phyloP scores from a whole-genome alignment of 176 grass and related monocot species.

The Musa schizocarpa region DNA sequence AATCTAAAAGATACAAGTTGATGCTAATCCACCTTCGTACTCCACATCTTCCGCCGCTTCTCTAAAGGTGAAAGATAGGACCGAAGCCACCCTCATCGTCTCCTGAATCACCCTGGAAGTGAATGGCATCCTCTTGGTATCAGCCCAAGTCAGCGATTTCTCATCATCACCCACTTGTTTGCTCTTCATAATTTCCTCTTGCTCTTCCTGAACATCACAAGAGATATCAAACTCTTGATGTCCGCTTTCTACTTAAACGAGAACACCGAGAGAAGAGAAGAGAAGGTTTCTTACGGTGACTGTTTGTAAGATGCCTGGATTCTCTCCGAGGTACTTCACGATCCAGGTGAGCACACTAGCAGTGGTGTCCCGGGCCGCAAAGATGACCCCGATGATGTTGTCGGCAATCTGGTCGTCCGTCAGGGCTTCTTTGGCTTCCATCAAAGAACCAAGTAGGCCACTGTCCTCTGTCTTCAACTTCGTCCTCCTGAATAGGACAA shows the following conservation, averaged over 20 bases:
- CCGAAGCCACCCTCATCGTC: conserved; percentile 94
- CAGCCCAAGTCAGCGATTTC: conserved; percentile 45
- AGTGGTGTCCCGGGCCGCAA: conserved; percentile 92
- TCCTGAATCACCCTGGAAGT: conserved; percentile 88
- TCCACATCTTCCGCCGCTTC: conserved; percentile 96
- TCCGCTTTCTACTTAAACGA: neutral
- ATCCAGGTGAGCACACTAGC: conserved; percentile 98
- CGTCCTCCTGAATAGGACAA: conserved; percentile 49
- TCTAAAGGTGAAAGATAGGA: conserved; percentile 95
- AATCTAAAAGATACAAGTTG: neutral
- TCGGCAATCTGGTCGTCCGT: conserved; percentile 86
- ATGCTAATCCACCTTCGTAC: conserved; percentile 54
- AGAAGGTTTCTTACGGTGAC: conserved; percentile 56
- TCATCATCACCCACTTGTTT: conserved; percentile 12
- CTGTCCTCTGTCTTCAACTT: conserved; percentile 8
- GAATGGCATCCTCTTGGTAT: conserved; percentile 62
- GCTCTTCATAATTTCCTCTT: conserved; percentile 51
- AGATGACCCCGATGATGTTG: conserved; percentile 91
- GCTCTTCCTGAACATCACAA: conserved; percentile 49
- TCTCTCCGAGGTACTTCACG: conserved; percentile 90
- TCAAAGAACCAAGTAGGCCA: conserved; percentile 77
- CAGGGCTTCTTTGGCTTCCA: conserved; percentile 67
- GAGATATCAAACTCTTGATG: neutral
- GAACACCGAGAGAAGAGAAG: too few relatives aligned
- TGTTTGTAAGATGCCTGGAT: conserved; percentile 55